These are phyloP conservation scores for Picochlorum costavermella DNA, from an alignment of 139 green algal genomes.

Conservation along the genomic window DNA sequence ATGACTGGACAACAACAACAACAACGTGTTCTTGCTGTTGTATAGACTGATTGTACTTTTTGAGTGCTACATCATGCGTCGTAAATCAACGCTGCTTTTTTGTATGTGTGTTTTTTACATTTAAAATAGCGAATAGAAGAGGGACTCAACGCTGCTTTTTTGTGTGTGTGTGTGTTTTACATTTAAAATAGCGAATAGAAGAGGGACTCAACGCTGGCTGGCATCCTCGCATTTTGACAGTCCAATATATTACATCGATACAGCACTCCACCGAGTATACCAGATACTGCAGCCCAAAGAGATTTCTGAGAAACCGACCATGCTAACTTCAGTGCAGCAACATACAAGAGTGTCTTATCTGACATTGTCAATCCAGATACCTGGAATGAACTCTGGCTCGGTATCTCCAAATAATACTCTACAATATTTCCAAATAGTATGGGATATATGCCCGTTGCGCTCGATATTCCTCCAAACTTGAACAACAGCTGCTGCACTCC, in stretches of 20 bases:
- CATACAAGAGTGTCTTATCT: constrained; percentile 62
- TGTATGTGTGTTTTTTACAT: background rate
- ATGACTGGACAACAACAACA: too few species aligned
- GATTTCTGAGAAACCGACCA: constrained; percentile 24
- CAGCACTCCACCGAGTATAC: constrained; percentile 41
- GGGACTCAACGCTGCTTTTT: background rate
- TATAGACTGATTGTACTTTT: too few species aligned
- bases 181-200: background rate
- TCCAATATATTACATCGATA: constrained; percentile 47
- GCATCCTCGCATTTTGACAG: constrained; percentile 11
- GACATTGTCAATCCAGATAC: constrained; percentile 45
- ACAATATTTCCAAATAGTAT: constrained; percentile 55
- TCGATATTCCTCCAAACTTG: background rate
- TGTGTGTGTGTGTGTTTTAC: background rate
- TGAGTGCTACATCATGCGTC: background rate
- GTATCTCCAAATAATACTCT: constrained; percentile 49
- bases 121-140: background rate
- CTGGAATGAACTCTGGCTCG: constrained; percentile 34
- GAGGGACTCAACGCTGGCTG: background rate
- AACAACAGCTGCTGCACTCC: constrained; percentile 21
- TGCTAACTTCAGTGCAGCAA: constrained; percentile 55
- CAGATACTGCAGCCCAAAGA: constrained; percentile 19
- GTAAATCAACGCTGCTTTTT: background rate
- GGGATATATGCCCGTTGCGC: constrained; percentile 32
- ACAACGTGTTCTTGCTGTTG: too few species aligned